phyloP scores from a whole-genome alignment of 352 stramenopile genomes.

The Phytophthora chlamydospora region DNA sequence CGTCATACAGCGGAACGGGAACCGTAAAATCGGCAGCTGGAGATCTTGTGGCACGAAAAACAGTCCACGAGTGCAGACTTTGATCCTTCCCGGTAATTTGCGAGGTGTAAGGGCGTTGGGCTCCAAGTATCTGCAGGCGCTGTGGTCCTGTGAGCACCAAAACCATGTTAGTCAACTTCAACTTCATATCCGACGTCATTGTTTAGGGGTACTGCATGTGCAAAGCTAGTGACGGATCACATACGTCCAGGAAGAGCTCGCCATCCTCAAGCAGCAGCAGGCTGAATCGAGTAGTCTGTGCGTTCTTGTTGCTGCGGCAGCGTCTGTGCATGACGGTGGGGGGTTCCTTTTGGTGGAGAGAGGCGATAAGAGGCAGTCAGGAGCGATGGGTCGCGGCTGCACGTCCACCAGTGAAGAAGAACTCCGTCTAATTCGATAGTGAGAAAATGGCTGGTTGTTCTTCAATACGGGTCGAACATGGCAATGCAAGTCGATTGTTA shows the following conservation, averaged over 20 bases:
- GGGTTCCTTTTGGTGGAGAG: background rate
- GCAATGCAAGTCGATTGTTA: background rate
- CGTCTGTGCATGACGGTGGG: constrained; percentile 33
- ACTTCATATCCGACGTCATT: constrained; percentile 9
- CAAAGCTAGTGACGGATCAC: background rate
- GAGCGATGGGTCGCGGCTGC: background rate
- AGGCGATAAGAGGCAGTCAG: background rate
- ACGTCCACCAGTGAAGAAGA: no score
- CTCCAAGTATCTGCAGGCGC: constrained; percentile 66
- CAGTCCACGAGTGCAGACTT: constrained; percentile 88
- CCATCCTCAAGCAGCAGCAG: constrained; percentile 92
- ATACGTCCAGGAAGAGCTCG: constrained; percentile 91
- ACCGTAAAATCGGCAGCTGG: constrained; percentile 72
- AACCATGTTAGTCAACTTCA: constrained; percentile 15
- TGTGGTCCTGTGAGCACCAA: constrained; percentile 57
- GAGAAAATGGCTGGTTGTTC: no score
- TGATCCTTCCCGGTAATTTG: constrained; percentile 70
- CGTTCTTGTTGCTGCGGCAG: constrained; percentile 39
- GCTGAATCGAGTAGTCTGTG: constrained; percentile 79
- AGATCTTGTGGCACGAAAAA: constrained; percentile 90
- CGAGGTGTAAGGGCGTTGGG: constrained; percentile 33
- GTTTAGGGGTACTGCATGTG: background rate
- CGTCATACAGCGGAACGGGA: constrained; percentile 76
- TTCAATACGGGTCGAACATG: no score
- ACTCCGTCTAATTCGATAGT: no score